These are phyloP conservation scores for Pseudogymnoascus sp. DNA, from an alignment of 2,329 filamentous ascomycete genomes.

Conservation along the genomic window DNA sequence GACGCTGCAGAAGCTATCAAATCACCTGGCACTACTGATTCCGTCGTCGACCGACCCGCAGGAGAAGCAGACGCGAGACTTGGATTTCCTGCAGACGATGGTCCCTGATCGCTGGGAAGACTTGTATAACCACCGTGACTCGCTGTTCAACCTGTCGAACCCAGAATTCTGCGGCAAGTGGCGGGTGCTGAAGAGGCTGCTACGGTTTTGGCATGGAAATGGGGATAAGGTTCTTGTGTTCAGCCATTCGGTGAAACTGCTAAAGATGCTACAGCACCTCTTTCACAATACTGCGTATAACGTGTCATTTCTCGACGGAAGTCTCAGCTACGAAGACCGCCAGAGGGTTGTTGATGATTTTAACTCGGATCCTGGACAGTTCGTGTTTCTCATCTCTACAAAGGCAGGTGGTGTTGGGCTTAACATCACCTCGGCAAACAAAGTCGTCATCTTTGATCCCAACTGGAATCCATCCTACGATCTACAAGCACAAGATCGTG, in stretches of 20 bases:
- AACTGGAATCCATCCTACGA: constrained; percentile 97
- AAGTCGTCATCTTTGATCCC: constrained; percentile 93
- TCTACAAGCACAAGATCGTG: constrained; percentile 89
- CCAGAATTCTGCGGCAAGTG: constrained; percentile 95
- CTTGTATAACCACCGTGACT: constrained; percentile 68
- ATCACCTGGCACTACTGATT: constrained; percentile 84
- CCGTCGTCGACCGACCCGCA: constrained; percentile 55
- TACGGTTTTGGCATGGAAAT: constrained; percentile 82
- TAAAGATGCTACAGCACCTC: constrained; percentile 76
- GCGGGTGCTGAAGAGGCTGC: constrained; percentile 78
- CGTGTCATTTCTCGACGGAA: constrained; percentile 83
- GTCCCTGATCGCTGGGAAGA: constrained; percentile 68
- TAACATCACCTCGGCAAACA: constrained; percentile 96
- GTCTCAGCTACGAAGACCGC: constrained; percentile 74
- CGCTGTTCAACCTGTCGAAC: constrained; percentile 72
- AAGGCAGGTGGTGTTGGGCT: constrained; percentile 87
- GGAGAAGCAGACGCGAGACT: constrained; percentile 71
- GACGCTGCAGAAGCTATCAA: constrained; percentile 78
- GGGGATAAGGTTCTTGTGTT: constrained; percentile 95
- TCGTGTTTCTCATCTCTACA: constrained; percentile 93
- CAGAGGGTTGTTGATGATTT: constrained; percentile 80
- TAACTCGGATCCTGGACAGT: constrained; percentile 78
- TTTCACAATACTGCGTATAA: constrained; percentile 87
- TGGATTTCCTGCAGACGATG: constrained; percentile 65
- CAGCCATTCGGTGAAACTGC: constrained; percentile 78